Conservation (phyloP, 768 basidiomycete species). For the Amanita rubescens region DNA sequence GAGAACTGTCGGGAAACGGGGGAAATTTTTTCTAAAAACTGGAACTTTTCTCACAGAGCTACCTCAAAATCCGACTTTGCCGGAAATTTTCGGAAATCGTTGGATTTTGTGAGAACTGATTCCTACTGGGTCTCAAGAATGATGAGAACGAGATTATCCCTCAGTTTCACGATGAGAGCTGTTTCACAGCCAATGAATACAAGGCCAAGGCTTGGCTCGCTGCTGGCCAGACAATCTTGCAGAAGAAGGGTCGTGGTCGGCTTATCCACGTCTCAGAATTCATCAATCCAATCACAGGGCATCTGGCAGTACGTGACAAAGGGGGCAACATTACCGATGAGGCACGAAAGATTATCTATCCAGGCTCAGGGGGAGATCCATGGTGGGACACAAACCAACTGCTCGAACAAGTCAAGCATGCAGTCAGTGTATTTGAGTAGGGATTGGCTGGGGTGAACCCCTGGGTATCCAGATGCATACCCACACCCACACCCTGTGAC, state of each 20-base stretch:
- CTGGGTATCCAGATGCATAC: too few relatives aligned
- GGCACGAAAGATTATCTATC: slow-evolving; percentile 20
- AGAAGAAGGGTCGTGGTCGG: slow-evolving; percentile 26
- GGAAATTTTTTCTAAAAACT: background rate
- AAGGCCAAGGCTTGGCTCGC: slow-evolving; percentile 9
- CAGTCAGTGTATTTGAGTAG: slow-evolving; percentile 32
- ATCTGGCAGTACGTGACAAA: slow-evolving; percentile 16
- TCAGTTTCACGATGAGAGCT: slow-evolving; percentile 25
- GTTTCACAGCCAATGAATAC: slow-evolving; percentile 22
- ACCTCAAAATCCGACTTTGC: background rate
- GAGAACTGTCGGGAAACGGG: background rate
- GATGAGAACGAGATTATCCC: slow-evolving; percentile 21
- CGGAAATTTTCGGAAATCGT: background rate
- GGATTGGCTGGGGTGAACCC: too few relatives aligned
- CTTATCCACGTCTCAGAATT: slow-evolving; percentile 36
- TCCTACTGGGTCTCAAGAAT: slow-evolving; percentile 10
- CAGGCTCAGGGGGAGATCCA: slow-evolving; percentile 14
- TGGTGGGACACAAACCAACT: slow-evolving; percentile 30
- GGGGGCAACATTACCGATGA: slow-evolving; percentile 18
- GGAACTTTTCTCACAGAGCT: background rate
- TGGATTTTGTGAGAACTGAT: background rate
- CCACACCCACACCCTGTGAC: too few relatives aligned
- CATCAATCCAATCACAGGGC: slow-evolving; percentile 26
- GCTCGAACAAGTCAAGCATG: slow-evolving; percentile 21
- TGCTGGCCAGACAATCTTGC: slow-evolving; percentile 18